A percentile compares a stretch with the other conserved stretches of the same genome.
phyloP scores from a whole-genome alignment of 2,329 filamentous ascomycete species.

The Colletotrichum sansevieriae region DNA sequence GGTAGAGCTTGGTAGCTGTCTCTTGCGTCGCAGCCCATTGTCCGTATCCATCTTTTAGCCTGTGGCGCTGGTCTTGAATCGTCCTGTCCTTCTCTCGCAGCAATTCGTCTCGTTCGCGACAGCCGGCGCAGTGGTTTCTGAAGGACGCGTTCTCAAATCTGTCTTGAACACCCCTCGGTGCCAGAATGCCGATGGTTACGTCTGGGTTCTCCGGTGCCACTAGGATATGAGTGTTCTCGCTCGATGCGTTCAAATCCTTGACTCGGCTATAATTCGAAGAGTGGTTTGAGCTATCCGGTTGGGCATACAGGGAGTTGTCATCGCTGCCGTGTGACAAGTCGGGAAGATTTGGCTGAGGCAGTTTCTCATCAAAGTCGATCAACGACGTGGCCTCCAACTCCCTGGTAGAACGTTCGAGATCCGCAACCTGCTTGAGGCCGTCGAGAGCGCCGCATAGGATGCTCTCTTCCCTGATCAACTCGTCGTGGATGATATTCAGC shows the following conservation, averaged over 20 bases:
- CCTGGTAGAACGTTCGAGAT: not conserved
- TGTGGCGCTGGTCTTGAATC: not conserved
- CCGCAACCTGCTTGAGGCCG: constrained; percentile 1
- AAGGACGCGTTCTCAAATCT: not conserved
- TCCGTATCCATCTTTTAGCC: not conserved
- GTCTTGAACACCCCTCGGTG: no score
- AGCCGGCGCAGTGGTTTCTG: not conserved
- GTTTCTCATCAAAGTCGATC: not conserved
- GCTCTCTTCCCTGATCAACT: not conserved
- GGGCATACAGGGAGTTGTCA: not conserved
- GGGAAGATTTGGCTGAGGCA: not conserved
- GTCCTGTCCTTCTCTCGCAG: constrained; percentile 6
- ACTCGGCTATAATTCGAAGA: not conserved
- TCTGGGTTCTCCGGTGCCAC: not conserved
- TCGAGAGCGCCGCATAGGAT: not conserved
- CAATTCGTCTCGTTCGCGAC: not conserved
- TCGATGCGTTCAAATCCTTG: not conserved
- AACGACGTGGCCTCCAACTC: not conserved
- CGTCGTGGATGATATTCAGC: not conserved
- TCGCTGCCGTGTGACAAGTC: not conserved
- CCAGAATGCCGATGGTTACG: no score
- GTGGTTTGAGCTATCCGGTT: not conserved
- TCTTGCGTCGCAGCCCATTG: not conserved
- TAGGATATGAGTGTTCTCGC: no score
- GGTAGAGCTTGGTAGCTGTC: not conserved